Conservation (phyloP, 2,329 filamentous ascomycete species). For the Aureobasidium sp. region DNA sequence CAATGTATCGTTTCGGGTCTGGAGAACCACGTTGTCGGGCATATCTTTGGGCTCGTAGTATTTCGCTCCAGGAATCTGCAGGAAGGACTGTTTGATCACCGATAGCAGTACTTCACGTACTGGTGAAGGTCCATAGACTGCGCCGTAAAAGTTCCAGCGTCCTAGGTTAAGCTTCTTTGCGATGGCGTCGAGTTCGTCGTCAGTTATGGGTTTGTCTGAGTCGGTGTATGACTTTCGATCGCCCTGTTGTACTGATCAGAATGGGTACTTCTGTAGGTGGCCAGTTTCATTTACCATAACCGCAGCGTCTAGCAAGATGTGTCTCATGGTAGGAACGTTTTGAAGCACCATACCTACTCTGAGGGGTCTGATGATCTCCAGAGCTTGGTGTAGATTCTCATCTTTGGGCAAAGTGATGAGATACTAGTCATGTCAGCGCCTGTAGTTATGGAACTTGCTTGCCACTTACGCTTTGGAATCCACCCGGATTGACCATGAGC, state of each 20-base stretch:
- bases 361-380: constrained; percentile 43
- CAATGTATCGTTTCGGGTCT: constrained; percentile 22
- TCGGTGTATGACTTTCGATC: constrained; percentile 15
- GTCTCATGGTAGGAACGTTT: constrained; percentile 40
- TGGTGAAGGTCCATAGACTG: constrained; percentile 30
- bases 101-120: constrained; percentile 27
- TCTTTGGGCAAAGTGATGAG: constrained; percentile 41
- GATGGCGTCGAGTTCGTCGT: constrained; percentile 35
- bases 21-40: constrained; percentile 25
- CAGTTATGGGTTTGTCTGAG: constrained; percentile 28
- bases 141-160: constrained; percentile 45
- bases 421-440: constrained; percentile 20
- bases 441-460: not conserved
- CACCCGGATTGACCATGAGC: constrained; percentile 47
- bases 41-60: constrained; percentile 38
- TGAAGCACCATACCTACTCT: constrained; percentile 36
- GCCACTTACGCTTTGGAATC: constrained; percentile 31
- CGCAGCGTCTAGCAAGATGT: constrained; percentile 38
- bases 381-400: constrained; percentile 40
- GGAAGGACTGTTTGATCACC: constrained; percentile 38
- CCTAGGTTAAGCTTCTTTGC: constrained; percentile 35
- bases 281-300: constrained; percentile 26
- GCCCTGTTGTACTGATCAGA: not conserved
- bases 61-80: constrained; percentile 33
- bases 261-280: no score